Base-by-base conservation (phyloP, 1,139 yeast genomes). In the Arxiozyma telluris region DNA sequence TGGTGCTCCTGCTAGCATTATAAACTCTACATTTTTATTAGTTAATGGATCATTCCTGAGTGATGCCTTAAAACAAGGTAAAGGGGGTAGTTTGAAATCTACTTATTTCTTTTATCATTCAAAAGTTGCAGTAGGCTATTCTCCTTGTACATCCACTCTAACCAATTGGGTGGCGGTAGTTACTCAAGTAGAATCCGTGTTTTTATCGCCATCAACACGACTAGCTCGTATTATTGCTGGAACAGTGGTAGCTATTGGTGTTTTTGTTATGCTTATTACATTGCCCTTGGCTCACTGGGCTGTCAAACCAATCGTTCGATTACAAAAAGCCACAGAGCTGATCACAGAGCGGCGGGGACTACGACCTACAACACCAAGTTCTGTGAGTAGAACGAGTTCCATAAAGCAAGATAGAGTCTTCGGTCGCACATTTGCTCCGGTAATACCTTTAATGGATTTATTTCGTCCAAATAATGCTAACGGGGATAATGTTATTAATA, bases 261-360 rank as follows among this genome's bases (percentile, higher is more conserved):
- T 76, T 0, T 80, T 87, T 58, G 82, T 90, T 73, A 79, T 88
- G 59, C 59, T 88, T 1, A 71, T 87, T 21, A 88, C 97, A 0
- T 80, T 90, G 66, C 90, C 95, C 1, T 71, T 89, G 55, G 91
- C 96, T 0, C 88, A 89, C 54, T 83, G 83, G 75, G 91, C 93
- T 44, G 93, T 90, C 4, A 72, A 87, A 56, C 97, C 98, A 0
- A 87, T 93, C 53, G 80, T 89, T 47, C 77, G 83, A 57, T 77
- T 91, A 47, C 89, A 87, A 64, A 82, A 83, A 56, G 96, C 96
- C 0, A 87, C 97, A 1, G 96, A 88, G 65, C 80, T 75, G 0
- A 73, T 73, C 8, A 65, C 74, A 3, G 68, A 67, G 50, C 75
- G 76, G 2, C 62, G 76, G 58, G 75, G 75, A 0, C 55, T 71